A percentile compares a stretch with the other conserved stretches of the same genome.
phyloP scores from a whole-genome alignment of 2,329 filamentous ascomycete species.

The Penicillium decumbens region DNA sequence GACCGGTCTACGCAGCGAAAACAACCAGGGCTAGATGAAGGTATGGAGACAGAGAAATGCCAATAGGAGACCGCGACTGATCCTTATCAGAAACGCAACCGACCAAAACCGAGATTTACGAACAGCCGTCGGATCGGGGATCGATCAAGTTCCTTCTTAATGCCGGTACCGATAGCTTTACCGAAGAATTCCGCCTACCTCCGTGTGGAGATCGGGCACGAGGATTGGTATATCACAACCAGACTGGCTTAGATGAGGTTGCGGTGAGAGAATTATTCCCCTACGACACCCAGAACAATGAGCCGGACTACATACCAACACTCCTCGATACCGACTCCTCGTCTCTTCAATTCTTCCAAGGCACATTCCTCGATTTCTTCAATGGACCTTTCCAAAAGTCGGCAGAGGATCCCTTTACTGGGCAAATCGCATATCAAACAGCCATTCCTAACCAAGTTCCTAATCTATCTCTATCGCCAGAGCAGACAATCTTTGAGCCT shows the following conservation, averaged over 20 bases:
- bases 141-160: constrained; percentile 48
- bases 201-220: constrained; percentile 37
- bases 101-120: constrained; percentile 26
- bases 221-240: constrained; percentile 36
- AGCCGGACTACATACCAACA: constrained; percentile 15
- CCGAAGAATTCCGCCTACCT: constrained; percentile 43
- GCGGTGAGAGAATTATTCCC: constrained; percentile 15
- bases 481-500: constrained; percentile 30
- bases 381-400: constrained; percentile 34
- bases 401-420: constrained; percentile 19
- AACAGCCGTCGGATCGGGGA: constrained; percentile 39
- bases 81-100: constrained; percentile 13
- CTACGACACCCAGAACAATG: constrained; percentile 16
- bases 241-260: constrained; percentile 24
- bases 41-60: constrained; percentile 5
- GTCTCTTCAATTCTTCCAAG: constrained; percentile 31
- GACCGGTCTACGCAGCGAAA: constrained; percentile 22
- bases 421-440: constrained; percentile 18
- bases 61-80: neutral
- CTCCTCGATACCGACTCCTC: constrained; percentile 26
- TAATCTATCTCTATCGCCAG: constrained; percentile 16
- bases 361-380: constrained; percentile 38
- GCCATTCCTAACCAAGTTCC: constrained; percentile 18
- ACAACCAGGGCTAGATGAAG: constrained; percentile 16
- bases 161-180: constrained; percentile 45